Evolutionary conservation across 2,329 filamentous ascomycete genomes (phyloP).

Genomic region (Plectosphaerella plurivora): DNA sequence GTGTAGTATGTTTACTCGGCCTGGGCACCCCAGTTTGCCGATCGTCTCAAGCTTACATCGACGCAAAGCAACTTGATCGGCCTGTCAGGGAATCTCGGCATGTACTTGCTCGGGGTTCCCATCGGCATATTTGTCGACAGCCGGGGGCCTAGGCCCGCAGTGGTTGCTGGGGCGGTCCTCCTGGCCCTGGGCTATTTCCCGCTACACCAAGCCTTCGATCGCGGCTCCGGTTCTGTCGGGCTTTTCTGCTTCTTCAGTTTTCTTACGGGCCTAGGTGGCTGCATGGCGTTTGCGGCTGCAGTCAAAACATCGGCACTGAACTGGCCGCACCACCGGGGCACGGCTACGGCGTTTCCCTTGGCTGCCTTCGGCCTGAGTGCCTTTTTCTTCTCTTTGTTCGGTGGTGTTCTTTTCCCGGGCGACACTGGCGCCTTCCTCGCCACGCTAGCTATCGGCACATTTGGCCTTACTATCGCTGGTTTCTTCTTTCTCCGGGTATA

Average conservation of each 20-base stretch:
- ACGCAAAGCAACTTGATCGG: conserved; percentile 91
- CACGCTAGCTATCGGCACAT: conserved; percentile 76
- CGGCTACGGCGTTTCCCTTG: conserved; percentile 88
- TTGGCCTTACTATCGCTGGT: conserved; percentile 66
- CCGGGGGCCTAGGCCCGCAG: conserved; percentile 73
- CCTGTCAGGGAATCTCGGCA: conserved; percentile 80
- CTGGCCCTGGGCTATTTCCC: conserved; percentile 82
- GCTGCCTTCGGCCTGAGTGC: conserved; percentile 92
- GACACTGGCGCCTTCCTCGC: conserved; percentile 79
- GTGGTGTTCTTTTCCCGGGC: conserved; percentile 73
- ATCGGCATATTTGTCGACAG: conserved; percentile 83
- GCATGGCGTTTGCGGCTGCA: conserved; percentile 82
- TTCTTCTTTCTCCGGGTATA: conserved; percentile 83
- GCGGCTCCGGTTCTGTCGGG: conserved; percentile 54
- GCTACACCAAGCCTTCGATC: conserved; percentile 72
- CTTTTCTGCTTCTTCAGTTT: conserved; percentile 78
- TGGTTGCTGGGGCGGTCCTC: conserved; percentile 68
- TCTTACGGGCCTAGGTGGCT: conserved; percentile 82
- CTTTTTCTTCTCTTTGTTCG: conserved; percentile 87
- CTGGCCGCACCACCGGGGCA: conserved; percentile 86
- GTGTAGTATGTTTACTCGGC: conserved; percentile 92
- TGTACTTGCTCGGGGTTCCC: conserved; percentile 89
- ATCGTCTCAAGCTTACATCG: conserved; percentile 80
- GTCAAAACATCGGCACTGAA: conserved; percentile 87
- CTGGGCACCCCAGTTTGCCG: conserved; percentile 94